Conservation (phyloP, 2,329 filamentous ascomycete species). For the Penicillium sp. region DNA sequence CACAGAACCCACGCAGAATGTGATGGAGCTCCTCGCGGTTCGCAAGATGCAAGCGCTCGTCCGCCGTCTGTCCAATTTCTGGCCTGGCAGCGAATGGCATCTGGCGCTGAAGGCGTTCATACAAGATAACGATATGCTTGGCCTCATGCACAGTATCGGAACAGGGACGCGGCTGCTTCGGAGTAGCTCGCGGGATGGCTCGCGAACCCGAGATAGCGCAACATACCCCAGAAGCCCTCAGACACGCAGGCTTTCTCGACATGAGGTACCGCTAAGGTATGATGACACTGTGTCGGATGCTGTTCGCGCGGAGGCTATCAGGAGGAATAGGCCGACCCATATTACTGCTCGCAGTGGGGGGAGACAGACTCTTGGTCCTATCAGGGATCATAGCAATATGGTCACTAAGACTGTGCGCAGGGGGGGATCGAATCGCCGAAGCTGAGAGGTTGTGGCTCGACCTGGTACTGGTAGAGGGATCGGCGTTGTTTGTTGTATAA, state of each 20-base stretch:
- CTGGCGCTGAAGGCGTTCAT: not conserved
- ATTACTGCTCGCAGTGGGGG: not conserved
- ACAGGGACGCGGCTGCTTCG: not conserved
- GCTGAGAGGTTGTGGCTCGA: not conserved
- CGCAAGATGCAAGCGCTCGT: conserved; percentile 5
- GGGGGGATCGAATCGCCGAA: not conserved
- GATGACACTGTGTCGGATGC: not conserved
- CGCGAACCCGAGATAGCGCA: not conserved
- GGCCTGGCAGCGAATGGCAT: conserved; percentile 1
- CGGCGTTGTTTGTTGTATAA: not conserved
- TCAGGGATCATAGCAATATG: not conserved
- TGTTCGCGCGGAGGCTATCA: not conserved
- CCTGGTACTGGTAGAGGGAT: not conserved
- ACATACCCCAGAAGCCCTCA: not conserved
- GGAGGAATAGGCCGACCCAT: not conserved
- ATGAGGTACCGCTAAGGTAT: not conserved
- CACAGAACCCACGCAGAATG: not conserved
- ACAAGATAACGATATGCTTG: not conserved
- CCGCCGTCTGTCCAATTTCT: not conserved
- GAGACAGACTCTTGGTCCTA: not conserved
- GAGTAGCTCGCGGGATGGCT: not conserved
- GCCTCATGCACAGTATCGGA: not conserved
- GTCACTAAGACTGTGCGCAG: not conserved
- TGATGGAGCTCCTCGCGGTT: not conserved
- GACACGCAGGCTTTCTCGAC: no score